Evolutionary conservation across 345 rosid genomes (phyloP).

Genomic region (Barbarea vulgaris): DNA sequence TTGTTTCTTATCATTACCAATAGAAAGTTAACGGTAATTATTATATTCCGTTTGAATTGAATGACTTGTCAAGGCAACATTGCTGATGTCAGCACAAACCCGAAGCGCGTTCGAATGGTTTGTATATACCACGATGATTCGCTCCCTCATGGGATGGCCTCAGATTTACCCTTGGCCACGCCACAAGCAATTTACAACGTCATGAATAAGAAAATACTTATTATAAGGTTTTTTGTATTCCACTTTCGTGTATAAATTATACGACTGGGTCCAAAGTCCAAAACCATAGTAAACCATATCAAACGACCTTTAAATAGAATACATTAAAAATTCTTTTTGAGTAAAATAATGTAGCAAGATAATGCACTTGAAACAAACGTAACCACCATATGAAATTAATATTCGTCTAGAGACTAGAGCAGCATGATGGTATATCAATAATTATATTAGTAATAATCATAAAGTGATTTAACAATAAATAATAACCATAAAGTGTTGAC

Average conservation of each 20-base stretch:
- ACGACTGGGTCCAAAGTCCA: constrained; percentile 24
- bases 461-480: too few relatives aligned
- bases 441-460: neutral
- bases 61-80: neutral
- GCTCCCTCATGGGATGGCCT: constrained; percentile 1
- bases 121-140: neutral
- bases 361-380: constrained; percentile 12
- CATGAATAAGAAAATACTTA: neutral
- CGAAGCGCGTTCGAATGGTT: neutral
- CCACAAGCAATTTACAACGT: constrained; percentile 15
- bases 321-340: neutral
- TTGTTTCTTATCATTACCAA: too few relatives aligned
- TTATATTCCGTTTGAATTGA: neutral
- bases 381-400: neutral
- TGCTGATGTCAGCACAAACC: neutral
- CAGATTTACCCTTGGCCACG: constrained; percentile 4
- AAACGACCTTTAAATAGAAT: neutral
- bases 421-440: neutral
- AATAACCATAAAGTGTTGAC: constrained; percentile 8
- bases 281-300: neutral
- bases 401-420: neutral
- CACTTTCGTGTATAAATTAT: constrained; percentile 15
- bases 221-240: neutral
- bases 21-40: too few relatives aligned
- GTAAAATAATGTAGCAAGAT: constrained; percentile 8